Conservation (phyloP, 2,329 filamentous ascomycete species). For the Ascochyta clinopodiicola region DNA sequence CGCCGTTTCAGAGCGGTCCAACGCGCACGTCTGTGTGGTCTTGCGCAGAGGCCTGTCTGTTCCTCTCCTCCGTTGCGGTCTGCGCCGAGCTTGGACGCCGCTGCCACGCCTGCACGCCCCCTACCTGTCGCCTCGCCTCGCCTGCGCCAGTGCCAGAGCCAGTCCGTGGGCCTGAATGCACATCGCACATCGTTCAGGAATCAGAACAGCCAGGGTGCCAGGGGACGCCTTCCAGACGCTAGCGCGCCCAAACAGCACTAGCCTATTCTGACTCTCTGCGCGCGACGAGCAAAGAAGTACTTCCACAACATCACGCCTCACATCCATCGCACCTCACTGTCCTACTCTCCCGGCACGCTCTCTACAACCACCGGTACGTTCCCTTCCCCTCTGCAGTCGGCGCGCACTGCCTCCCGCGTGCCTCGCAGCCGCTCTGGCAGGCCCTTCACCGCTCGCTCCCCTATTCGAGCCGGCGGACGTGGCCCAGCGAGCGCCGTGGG, state of each 20-base stretch:
- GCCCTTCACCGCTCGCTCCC: conserved; percentile 43
- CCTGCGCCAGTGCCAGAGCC: no score
- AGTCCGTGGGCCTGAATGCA: no score
- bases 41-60: conserved; percentile 12
- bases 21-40: conserved; percentile 12
- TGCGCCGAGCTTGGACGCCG: conserved; percentile 7
- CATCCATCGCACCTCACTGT: conserved; percentile 39
- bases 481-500: conserved; percentile 40
- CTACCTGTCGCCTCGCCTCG: conserved; percentile 7
- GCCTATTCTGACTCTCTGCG: conserved; percentile 41
- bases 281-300: conserved; percentile 47
- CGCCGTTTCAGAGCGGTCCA: conserved; percentile 14
- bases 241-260: conserved; percentile 15
- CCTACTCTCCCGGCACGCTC: conserved; percentile 28
- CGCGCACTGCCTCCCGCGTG: conserved; percentile 27
- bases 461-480: conserved; percentile 40
- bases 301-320: conserved; percentile 41
- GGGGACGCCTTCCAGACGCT: conserved; percentile 9
- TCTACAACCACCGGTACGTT: conserved; percentile 44
- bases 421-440: conserved; percentile 24
- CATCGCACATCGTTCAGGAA: conserved; percentile 13
- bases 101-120: conserved; percentile 13
- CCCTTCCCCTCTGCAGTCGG: conserved; percentile 18
- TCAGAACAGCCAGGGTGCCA: background rate
- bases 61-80: no score